These are phyloP conservation scores for Yamadazyma endophytica DNA, from an alignment of 805 yeast genomes.

Conservation along the genomic window DNA sequence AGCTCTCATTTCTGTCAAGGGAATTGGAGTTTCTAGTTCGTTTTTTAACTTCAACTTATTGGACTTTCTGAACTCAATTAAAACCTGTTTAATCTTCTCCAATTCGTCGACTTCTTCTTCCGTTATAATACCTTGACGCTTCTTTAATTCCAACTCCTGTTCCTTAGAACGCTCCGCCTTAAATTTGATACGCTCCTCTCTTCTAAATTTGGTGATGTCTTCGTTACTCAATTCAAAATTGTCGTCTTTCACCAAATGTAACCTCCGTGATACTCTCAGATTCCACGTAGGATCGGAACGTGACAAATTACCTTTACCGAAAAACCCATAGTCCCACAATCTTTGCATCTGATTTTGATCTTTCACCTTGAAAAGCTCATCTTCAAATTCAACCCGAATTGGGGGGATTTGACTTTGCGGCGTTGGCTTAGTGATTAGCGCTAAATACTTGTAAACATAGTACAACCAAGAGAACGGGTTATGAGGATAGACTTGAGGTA, in stretches of 20 bases:
- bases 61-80: constrained; percentile 16
- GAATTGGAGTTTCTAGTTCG: constrained; percentile 6
- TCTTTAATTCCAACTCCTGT: constrained; percentile 48
- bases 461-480: constrained; percentile 65
- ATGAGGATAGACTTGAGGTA: constrained; percentile 56
- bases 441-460: constrained; percentile 35
- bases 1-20: constrained; percentile 11
- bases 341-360: constrained; percentile 44
- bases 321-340: constrained; percentile 85
- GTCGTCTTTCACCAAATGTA: constrained; percentile 37
- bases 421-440: constrained; percentile 15
- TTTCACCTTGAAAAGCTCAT: constrained; percentile 36
- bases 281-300: constrained; percentile 93
- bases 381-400: constrained; percentile 20
- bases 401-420: constrained; percentile 20
- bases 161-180: constrained; percentile 57
- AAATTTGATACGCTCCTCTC: constrained; percentile 68
- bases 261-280: constrained; percentile 54
- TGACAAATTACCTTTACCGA: constrained; percentile 87
- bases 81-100: constrained; percentile 12
- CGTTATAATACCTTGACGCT: constrained; percentile 22
- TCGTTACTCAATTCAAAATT: constrained; percentile 35
- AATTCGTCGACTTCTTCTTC: constrained; percentile 18
- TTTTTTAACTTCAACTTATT: constrained; percentile 7
- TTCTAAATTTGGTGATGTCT: constrained; percentile 68